These are phyloP conservation scores for Epicoccum nigrum DNA, from an alignment of 2,329 filamentous ascomycete genomes.

Conservation along the genomic window DNA sequence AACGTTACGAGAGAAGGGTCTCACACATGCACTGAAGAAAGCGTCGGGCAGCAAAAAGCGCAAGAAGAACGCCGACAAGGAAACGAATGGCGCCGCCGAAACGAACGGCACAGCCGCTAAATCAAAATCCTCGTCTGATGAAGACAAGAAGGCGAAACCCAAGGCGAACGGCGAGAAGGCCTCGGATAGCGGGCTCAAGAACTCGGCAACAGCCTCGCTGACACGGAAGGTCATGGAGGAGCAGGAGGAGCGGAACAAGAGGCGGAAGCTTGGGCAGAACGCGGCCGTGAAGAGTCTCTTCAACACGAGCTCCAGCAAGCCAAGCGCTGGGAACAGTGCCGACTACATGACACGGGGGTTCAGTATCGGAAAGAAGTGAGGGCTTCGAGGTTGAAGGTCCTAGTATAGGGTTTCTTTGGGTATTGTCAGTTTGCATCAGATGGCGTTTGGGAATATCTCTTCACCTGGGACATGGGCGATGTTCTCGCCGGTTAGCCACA, in stretches of 20 bases:
- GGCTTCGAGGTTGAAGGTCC: too few relatives aligned
- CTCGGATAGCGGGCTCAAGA: constrained; percentile 74
- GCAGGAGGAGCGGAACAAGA: constrained; percentile 81
- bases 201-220: constrained; percentile 80
- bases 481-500: too few relatives aligned
- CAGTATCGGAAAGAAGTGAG: constrained; percentile 44
- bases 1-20: constrained; percentile 70
- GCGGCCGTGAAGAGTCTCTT: constrained; percentile 58
- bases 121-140: constrained; percentile 26
- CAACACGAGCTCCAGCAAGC: constrained; percentile 46
- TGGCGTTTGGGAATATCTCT: too few relatives aligned
- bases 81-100: constrained; percentile 20
- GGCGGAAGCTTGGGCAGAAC: constrained; percentile 69
- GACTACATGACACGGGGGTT: constrained; percentile 60
- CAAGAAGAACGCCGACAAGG: constrained; percentile 60
- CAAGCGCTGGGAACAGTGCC: constrained; percentile 48
- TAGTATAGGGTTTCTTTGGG: neutral
- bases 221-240: constrained; percentile 88
- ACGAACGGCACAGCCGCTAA: constrained; percentile 14
- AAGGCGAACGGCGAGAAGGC: neutral
- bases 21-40: constrained; percentile 91
- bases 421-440: neutral
- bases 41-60: constrained; percentile 70
- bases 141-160: constrained; percentile 25
- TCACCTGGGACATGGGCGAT: too few relatives aligned